Conservation (phyloP, 495 filamentous ascomycete genomes). For the Parathielavia appendiculata region DNA sequence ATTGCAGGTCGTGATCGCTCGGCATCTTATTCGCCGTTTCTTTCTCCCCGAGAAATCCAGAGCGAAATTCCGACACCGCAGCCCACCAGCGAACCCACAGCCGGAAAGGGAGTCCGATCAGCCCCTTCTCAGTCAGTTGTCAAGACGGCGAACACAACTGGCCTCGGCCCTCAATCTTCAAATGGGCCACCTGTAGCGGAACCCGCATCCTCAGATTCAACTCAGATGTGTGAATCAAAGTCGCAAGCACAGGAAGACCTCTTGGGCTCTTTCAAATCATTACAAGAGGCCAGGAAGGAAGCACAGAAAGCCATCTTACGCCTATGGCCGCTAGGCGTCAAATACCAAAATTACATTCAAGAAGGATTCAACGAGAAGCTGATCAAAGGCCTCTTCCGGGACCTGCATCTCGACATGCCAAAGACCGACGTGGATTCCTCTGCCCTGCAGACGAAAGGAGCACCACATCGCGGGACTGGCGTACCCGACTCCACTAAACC, state of each 20-base stretch:
- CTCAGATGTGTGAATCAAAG: not conserved
- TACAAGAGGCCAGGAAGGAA: conserved; percentile 55
- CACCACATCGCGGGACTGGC: not conserved
- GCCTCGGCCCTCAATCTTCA: conserved; percentile 10
- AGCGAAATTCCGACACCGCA: conserved; percentile 23
- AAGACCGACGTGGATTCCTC: conserved; percentile 20
- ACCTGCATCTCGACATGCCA: conserved; percentile 53
- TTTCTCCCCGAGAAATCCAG: conserved; percentile 43
- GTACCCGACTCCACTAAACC: not conserved
- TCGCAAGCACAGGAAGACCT: conserved; percentile 4
- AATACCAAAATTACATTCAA: conserved; percentile 61
- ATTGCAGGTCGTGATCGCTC: conserved; percentile 37
- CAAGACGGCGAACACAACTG: not conserved
- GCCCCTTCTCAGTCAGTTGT: not conserved
- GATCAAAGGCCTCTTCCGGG: conserved; percentile 59
- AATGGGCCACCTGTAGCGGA: not conserved
- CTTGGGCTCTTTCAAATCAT: conserved; percentile 23
- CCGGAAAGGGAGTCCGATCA: not conserved
- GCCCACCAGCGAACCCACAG: not conserved
- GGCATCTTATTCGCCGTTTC: conserved; percentile 50
- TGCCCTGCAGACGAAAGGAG: not conserved
- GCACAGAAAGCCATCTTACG: conserved; percentile 64
- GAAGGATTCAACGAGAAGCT: conserved; percentile 64
- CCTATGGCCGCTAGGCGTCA: conserved; percentile 59
- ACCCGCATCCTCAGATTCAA: not conserved